phyloP scores from a whole-genome alignment of 768 basidiomycete genomes.

The Pilatotrama ljubarskyi region DNA sequence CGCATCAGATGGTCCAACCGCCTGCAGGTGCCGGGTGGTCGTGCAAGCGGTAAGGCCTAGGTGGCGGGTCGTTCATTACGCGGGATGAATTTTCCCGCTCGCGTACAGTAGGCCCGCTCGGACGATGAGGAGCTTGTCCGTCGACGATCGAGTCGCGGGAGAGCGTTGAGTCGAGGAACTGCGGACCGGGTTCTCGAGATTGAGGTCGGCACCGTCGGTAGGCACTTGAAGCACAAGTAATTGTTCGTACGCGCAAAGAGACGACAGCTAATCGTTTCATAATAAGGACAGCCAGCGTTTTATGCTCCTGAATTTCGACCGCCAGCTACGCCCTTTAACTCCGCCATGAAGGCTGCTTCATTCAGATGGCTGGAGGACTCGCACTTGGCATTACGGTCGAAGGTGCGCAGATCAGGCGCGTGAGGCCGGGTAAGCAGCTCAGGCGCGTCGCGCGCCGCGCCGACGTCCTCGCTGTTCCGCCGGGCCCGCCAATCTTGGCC shows the following conservation, averaged over 20 bases:
- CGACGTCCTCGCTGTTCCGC: neutral
- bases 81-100: neutral
- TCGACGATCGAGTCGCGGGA: neutral
- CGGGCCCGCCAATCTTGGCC: constrained; percentile 1
- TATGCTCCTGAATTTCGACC: too few relatives aligned
- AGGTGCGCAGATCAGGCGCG: neutral
- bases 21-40: neutral
- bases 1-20: neutral
- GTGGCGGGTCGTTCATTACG: neutral
- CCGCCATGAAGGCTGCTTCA: too few relatives aligned
- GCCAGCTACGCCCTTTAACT: too few relatives aligned
- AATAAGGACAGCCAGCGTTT: too few relatives aligned
- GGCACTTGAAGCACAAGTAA: neutral
- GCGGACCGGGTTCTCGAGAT: neutral
- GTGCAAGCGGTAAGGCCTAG: neutral
- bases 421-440: constrained; percentile 8
- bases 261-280: too few relatives aligned
- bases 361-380: too few relatives aligned
- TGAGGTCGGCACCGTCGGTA: neutral
- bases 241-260: neutral
- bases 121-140: neutral
- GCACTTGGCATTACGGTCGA: neutral
- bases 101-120: neutral
- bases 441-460: neutral
- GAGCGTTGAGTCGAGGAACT: neutral